phyloP scores from a whole-genome alignment of 441 rosid species.

The Syzygium syzygioides region DNA sequence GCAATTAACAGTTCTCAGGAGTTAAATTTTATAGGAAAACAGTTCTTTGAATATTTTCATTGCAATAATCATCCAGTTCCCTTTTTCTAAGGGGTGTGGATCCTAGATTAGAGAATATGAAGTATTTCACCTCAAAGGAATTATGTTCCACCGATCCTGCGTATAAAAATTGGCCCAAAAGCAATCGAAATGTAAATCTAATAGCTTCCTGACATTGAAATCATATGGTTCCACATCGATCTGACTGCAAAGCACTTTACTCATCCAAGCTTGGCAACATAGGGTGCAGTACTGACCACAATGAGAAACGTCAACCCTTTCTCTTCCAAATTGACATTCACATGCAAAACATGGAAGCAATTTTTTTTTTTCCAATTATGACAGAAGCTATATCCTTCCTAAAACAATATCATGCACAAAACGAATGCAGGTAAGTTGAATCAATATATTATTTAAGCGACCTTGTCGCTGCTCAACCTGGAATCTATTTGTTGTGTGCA shows the following conservation, averaged over 20 bases:
- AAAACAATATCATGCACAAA: not conserved
- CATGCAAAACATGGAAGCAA: not conserved
- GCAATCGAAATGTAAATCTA: not conserved
- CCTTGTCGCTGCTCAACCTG: constrained; percentile 42
- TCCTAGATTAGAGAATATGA: not conserved
- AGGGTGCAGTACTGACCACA: not conserved
- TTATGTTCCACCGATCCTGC: not conserved
- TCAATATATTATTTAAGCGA: not conserved
- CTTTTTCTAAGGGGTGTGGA: not conserved
- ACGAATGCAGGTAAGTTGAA: not conserved
- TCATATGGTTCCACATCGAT: not conserved
- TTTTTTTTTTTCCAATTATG: not conserved
- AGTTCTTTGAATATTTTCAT: not conserved
- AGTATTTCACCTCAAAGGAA: not conserved
- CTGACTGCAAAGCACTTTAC: not conserved
- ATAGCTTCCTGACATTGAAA: not conserved
- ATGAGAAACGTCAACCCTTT: not conserved
- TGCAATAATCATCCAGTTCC: not conserved
- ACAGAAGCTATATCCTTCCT: not conserved
- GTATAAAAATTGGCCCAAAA: not conserved
- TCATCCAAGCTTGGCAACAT: not conserved
- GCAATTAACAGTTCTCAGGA: not conserved
- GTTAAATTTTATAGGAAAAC: not conserved
- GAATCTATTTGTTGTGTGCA: constrained; percentile 19
- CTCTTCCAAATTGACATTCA: not conserved